These are phyloP conservation scores for Paralagenidium karlingii DNA, from an alignment of 352 stramenopile species.

Conservation along the genomic window DNA sequence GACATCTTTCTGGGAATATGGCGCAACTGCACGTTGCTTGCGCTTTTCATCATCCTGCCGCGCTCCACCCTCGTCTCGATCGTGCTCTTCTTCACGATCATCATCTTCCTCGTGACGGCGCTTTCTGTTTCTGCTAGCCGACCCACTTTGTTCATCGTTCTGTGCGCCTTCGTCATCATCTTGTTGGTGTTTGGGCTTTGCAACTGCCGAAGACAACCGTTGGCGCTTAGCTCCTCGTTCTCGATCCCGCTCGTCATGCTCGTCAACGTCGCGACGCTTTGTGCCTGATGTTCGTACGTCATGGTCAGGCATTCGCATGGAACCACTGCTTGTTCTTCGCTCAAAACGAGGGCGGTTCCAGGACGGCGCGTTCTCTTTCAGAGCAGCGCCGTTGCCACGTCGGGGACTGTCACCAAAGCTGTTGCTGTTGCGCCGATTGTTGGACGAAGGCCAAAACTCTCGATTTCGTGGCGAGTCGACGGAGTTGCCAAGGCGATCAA, in stretches of 20 bases:
- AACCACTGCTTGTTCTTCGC: neutral
- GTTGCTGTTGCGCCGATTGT: neutral
- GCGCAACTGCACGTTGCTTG: conserved; percentile 32
- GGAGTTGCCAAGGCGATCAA: conserved; percentile 15
- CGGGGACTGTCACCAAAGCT: neutral
- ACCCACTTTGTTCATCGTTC: neutral
- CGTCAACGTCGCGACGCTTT: neutral
- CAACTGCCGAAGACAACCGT: conserved; percentile 18
- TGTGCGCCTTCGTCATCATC: conserved; percentile 3
- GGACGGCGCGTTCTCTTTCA: conserved; percentile 12
- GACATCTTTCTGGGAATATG: conserved; percentile 45
- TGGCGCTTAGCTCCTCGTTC: conserved; percentile 17
- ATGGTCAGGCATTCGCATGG: conserved; percentile 20
- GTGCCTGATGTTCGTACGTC: conserved; percentile 1
- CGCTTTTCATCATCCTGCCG: conserved; percentile 14
- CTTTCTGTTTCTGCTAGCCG: neutral
- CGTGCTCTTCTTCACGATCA: conserved; percentile 1
- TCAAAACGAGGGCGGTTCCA: conserved; percentile 10
- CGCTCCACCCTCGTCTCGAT: conserved; percentile 5
- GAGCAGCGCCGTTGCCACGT: conserved; percentile 6
- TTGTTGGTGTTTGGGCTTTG: conserved; percentile 8
- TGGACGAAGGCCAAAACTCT: too few species aligned
- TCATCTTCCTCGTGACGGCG: conserved; percentile 4
- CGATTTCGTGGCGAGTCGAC: conserved; percentile 9
- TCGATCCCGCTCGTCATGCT: neutral